A percentile compares a stretch with the other conserved stretches of the same genome.
Evolutionary conservation across 2,329 filamentous ascomycete genomes (phyloP).

Genomic region (Trichoderma citrinoviride): DNA sequence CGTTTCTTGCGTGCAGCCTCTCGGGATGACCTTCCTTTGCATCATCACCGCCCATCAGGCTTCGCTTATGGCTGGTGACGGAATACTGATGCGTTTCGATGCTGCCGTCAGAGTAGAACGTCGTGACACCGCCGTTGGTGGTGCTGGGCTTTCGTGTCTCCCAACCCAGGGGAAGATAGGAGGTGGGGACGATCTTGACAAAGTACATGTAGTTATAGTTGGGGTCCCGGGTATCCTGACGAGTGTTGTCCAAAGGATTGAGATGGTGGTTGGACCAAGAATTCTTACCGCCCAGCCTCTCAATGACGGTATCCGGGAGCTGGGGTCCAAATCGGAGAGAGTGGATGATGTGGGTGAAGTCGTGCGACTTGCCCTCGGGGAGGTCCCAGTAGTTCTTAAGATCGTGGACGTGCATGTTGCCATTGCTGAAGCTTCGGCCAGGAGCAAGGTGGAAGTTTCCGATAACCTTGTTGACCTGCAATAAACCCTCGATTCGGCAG

Average conservation of each 20-base stretch:
- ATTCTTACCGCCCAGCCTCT: constrained; percentile 53
- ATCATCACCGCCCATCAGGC: constrained; percentile 78
- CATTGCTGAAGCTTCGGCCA: constrained; percentile 91
- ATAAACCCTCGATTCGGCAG: constrained; percentile 85
- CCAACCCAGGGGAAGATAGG: constrained; percentile 90
- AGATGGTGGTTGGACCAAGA: constrained; percentile 86
- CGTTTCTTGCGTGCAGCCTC: constrained; percentile 81
- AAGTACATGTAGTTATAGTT: constrained; percentile 99
- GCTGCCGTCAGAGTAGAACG: constrained; percentile 44
- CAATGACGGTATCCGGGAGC: constrained; percentile 68
- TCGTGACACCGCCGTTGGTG: constrained; percentile 51
- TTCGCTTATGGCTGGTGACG: constrained; percentile 93
- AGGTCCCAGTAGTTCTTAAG: constrained; percentile 90
- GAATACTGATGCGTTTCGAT: constrained; percentile 98
- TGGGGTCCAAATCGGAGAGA: constrained; percentile 89
- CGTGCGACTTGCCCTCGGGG: constrained; percentile 67
- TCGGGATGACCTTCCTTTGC: constrained; percentile 87
- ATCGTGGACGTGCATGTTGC: constrained; percentile 97
- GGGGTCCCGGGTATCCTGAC: constrained; percentile 74
- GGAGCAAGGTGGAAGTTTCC: constrained; percentile 99
- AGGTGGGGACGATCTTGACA: constrained; percentile 95
- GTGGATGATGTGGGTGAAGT: constrained; percentile 87
- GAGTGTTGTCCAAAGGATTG: constrained; percentile 82
- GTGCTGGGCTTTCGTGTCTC: constrained; percentile 55
- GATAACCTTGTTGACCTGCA: constrained; percentile 97